phyloP scores from a whole-genome alignment of 1,284 basidiomycete species.

The Irpex lacteus region DNA sequence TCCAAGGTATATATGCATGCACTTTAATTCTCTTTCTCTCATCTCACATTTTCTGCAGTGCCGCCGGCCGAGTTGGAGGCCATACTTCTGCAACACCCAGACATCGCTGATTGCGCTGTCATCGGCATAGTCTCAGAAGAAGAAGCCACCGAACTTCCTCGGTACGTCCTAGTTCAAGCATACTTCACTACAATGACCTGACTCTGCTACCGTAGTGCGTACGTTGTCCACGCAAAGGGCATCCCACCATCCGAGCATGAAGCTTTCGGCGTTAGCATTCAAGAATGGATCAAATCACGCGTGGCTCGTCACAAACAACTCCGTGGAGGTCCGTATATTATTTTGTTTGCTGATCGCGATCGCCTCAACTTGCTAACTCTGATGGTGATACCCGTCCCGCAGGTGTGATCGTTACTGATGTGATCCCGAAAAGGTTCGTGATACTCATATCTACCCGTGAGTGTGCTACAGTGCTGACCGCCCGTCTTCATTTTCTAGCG shows the following conservation, averaged over 20 bases:
- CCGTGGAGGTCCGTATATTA: slow-evolving; percentile 43
- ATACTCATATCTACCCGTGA: not conserved
- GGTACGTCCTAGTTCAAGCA: not conserved
- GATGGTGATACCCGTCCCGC: not conserved
- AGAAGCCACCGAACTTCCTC: slow-evolving; percentile 18
- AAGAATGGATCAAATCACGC: slow-evolving; percentile 61
- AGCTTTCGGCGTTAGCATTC: slow-evolving; percentile 46
- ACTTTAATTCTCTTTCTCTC: not conserved
- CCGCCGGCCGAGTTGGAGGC: slow-evolving; percentile 83
- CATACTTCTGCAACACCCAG: slow-evolving; percentile 68
- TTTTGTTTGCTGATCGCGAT: not conserved
- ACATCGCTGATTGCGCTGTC: slow-evolving; percentile 71
- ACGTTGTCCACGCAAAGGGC: slow-evolving; percentile 53
- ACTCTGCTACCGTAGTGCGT: slow-evolving; percentile 46
- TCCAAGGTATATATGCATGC: slow-evolving; percentile 22
- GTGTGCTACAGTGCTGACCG: not conserved
- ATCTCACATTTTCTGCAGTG: slow-evolving; percentile 40
- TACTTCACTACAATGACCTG: not conserved
- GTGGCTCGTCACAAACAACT: slow-evolving; percentile 69
- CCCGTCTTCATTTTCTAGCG: slow-evolving; percentile 34
- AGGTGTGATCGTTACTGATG: slow-evolving; percentile 51
- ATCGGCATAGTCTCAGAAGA: slow-evolving; percentile 53
- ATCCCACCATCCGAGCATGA: slow-evolving; percentile 34
- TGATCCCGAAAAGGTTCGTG: slow-evolving; percentile 65
- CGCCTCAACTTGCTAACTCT: not conserved